Evolutionary conservation across 2,329 filamentous ascomycete genomes (phyloP).

Genomic region (Ophiostoma quercus): DNA sequence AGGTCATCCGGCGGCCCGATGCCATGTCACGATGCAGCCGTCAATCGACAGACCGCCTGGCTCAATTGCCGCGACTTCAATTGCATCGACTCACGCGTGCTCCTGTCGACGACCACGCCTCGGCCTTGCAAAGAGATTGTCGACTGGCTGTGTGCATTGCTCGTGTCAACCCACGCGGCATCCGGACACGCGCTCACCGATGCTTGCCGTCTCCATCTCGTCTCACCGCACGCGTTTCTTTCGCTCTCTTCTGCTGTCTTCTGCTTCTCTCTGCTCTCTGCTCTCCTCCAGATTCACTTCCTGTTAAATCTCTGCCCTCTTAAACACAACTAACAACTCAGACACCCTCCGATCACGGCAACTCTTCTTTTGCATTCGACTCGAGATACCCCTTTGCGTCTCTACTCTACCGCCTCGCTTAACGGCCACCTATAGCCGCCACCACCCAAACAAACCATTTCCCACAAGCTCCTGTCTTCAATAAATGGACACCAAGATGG

Average conservation of each 20-base stretch:
- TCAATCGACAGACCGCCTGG: neutral
- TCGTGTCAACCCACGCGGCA: neutral
- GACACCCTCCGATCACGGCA: neutral
- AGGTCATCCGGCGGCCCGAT: neutral
- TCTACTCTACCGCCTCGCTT: conserved; percentile 8
- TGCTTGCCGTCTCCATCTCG: neutral
- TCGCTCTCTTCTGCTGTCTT: neutral
- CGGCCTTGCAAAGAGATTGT: neutral
- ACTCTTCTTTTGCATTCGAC: neutral
- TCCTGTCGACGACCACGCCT: neutral
- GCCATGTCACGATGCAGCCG: neutral
- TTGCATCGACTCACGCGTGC: neutral
- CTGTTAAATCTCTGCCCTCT: neutral
- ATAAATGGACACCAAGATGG: conserved; percentile 95
- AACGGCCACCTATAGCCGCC: neutral
- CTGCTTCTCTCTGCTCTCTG: too few relatives aligned
- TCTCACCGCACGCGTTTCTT: neutral
- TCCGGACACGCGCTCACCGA: neutral
- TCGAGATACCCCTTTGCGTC: conserved; percentile 4
- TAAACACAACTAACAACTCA: neutral
- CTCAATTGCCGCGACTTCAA: neutral
- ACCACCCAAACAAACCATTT: neutral
- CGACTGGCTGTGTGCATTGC: neutral
- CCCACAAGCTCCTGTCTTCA: conserved; percentile 7
- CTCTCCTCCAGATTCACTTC: neutral